Evolutionary conservation across 495 filamentous ascomycete species (phyloP), one percentile per base, ranked within the genome.

Genomic region (Penicillium flavigenum): DNA sequence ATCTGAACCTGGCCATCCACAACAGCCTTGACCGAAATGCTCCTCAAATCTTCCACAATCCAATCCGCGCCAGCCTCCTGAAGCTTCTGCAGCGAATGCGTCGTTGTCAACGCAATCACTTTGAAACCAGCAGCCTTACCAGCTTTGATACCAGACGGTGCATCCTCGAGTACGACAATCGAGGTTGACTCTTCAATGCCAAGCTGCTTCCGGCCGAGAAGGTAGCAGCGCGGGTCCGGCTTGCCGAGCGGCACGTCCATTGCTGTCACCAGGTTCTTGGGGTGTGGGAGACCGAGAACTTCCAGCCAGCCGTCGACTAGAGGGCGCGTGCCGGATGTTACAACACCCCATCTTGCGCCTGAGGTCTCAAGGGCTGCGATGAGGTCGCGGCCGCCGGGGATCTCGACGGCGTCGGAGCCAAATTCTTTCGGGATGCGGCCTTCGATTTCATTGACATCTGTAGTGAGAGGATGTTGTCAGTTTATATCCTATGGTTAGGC

Each of bases 71-170:
- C 88, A 11, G 90, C 89, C 27, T 78, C 81, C 52, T 78, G 63
- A 22, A 97, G 77, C 71, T 92, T 81, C 62, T 84, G 83, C 41
- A 85, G 74, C 20, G 83, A 81, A 72, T 98, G 93, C 46, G 89
- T 92, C 42, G 93, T 97, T 46, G 87, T 85, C 32, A 98, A 70
- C n/a, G 86, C 92, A 43, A 96, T 73, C 5, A 98, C 94, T 67
- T 84, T 85, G 74, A 90, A 98, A 2, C 90, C 91, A 3, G 94
- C 93, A 1, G 85, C 89, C 73, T 94, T 96, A 22, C 94, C 93
- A 19, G 92, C 86, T 48, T 73, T 76, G 59, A 97, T 92, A 3
- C 94, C 94, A n/a, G 92, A 91, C 0, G 94, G 93, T 47, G 89
- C 88, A 72, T 98, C 94, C 71, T 98, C 94, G 7, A 98, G 72